Percentiles rank a stretch among this genome's conserved stretches.
phyloP scores from a whole-genome alignment of 257 asterid genomes.

The Rehmannia glutinosa region DNA sequence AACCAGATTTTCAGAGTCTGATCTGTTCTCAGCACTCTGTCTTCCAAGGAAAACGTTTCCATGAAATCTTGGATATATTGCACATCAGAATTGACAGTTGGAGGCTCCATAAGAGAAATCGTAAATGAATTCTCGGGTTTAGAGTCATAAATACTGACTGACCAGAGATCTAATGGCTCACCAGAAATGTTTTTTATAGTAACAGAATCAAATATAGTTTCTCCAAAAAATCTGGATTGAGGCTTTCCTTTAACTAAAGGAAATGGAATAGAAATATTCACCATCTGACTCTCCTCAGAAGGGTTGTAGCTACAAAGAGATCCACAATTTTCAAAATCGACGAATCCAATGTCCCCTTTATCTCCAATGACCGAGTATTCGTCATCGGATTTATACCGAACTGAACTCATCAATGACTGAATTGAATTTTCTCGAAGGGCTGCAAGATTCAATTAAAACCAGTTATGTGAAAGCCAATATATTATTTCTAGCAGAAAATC shows the following conservation, averaged over 20 bases:
- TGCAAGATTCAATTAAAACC: conserved; percentile 24
- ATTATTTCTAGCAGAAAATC: conserved; percentile 1
- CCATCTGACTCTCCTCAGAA: conserved; percentile 48
- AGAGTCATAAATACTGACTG: conserved; percentile 72
- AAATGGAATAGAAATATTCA: conserved; percentile 73
- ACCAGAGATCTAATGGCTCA: conserved; percentile 66
- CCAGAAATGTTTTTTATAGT: conserved; percentile 50
- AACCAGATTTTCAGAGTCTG: conserved; percentile 63
- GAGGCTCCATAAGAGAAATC: conserved; percentile 81
- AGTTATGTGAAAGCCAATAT: conserved; percentile 6
- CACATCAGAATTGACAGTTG: conserved; percentile 51
- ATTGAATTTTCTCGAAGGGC: conserved; percentile 17
- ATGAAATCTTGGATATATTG: conserved; percentile 43
- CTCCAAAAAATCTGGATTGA: conserved; percentile 65
- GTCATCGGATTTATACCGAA: conserved; percentile 56
- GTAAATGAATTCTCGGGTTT: conserved; percentile 76
- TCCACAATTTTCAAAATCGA: conserved; percentile 53
- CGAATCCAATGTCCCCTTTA: conserved; percentile 80
- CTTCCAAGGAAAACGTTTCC: conserved; percentile 66
- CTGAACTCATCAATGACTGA: conserved; percentile 37
- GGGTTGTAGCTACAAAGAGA: conserved; percentile 66
- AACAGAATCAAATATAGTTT: conserved; percentile 43
- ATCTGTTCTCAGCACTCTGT: conserved; percentile 44
- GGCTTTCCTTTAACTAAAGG: conserved; percentile 60
- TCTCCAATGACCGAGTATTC: conserved; percentile 73